Base-by-base conservation (phyloP, 2,329 filamentous ascomycete genomes). In the Hyphodiscus sp. region DNA sequence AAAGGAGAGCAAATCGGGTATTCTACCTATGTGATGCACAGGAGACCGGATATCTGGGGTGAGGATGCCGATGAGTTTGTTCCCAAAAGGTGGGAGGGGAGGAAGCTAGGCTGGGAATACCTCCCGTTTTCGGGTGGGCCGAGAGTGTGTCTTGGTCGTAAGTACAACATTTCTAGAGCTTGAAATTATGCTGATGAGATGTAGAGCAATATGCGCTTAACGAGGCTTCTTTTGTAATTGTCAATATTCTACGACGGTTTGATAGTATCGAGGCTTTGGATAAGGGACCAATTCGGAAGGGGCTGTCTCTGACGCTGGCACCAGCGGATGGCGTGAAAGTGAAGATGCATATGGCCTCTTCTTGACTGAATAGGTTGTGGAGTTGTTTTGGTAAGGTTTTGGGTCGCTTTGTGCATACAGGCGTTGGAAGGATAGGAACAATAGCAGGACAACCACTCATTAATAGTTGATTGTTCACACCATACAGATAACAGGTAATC, bases 71-170 rank as follows among this genome's bases (percentile, higher is more conserved):
- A 87, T 19, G 76, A 81, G 1, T 94, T 90, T 70, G 73, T 76
- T 2, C 89, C 89, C 0, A 86, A 89, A 68, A 75, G 89, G 15
- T 95, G 89, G 89, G 69, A 68, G 41, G 74, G 76, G n/a, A 62
- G 80, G 2, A 91, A 85, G 0, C 58, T 81, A 0, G 71, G 80
- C 29, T 88, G 92, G 71, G 89, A 88, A 0, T 89, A 88, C 55
- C 85, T 88, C 47, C 85, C 85, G 0, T 94, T 94, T 65, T 87
- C 83, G 61, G 74, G 82, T 16, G 86, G 86, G 0, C 83, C 86
- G 0, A 72, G 86, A 6, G 77, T 85, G 0, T 89, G 86, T 56
- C 85, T 94, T 1, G 89, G 89, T 60, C 69, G 50, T 65, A 58
- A 61, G 68, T 70, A 43, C 62, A 58, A 45, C 53, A 62, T 23